Base-by-base conservation (phyloP, 805 yeast genomes). In the Komagataella phaffii region DNA sequence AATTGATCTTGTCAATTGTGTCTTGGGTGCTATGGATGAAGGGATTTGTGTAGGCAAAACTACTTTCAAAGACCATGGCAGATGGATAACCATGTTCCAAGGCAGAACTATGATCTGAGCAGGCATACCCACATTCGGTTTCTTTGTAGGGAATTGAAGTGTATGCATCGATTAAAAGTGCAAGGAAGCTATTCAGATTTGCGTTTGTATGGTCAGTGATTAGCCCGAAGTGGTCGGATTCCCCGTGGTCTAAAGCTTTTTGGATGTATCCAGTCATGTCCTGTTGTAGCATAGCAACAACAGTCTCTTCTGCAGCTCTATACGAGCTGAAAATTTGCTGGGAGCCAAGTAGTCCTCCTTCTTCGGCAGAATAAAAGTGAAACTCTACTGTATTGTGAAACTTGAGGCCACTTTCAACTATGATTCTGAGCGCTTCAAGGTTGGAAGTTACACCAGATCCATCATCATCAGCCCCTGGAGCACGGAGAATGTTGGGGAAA, bases 391-490 rank as follows among this genome's bases (percentile, higher is more conserved):
- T 79, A 66, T 88, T 87, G 46, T 75, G 67, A 12, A 52, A 48
- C 43, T 14, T 44, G 23, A 55, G 24, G 7, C 64, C 43, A 48
- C 57, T 55, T 43, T 67, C 70, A 6, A 76, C 64, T 24, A 88
- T 67, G 14, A 85, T 66, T 56, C 93, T 74, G 58, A 89, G 74
- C 1, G 89, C 80, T 64, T 89, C 95, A 51, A 89, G 65, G 36
- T 79, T 76, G 2, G 95, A 83, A 3, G 84, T 81, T 3, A 90
- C 83, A 7, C 97, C 98, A 3, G 90, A 80, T 2, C 96, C 95
- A 64, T 90, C 86, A 62, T 91, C 98, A 63, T 91, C 98, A 3
- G 96, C 97, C 2, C 98, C 98, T 1, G 96, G 96, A 0, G 96
- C 88, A 21, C 79, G 73, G 56, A 85, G 61, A 17, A 80, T 55